Evolutionary conservation across 2,329 filamentous ascomycete genomes (phyloP), one percentile per base, ranked within the genome.

Genomic region (Phialocephala subalpina): DNA sequence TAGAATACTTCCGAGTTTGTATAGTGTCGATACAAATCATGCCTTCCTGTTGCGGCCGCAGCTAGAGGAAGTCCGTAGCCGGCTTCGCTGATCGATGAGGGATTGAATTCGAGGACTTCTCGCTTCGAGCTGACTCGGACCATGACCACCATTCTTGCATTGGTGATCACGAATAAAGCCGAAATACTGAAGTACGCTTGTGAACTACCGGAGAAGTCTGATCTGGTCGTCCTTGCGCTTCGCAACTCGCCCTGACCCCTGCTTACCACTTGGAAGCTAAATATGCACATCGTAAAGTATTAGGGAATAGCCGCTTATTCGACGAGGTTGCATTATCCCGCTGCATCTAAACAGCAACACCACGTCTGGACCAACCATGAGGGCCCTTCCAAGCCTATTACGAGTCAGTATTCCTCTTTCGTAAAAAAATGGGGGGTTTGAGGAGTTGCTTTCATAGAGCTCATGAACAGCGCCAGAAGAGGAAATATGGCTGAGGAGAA

Each of bases 391-490:
- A 49, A 16, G 49, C 49, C 84, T 87, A 90, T 18, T 90, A 69
- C 80, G 72, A 93, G 79, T 2, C 81, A 83, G 73, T 92, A 90
- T 0, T 93, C 94, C 9, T 33, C 29, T 33, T 33, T 33, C 29
- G 29, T n/a, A 33, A 33, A 4, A 33, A 9, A 33, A 9, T 9
- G 29, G 29, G 29, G 29, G 9, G 29, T 33, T 33, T 9, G 4
- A 9, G 29, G 29, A 33, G 29, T 33, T 33, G 29, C 29, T 5
- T 4, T 9, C 4, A 33, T 33, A 33, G 29, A 33, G 9, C 29
- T 33, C 29, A 9, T 33, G 29, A 33, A 33, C 29, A 33, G 29
- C 4, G 29, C 29, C 29, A 33, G 29, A 33, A 33, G 29, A 33
- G 29, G 29, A 33, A 33, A 33, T 33, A 33, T 33, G 29, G 29